Conservation (phyloP, 2,329 filamentous ascomycete genomes). For the Colletotrichum lupini region DNA sequence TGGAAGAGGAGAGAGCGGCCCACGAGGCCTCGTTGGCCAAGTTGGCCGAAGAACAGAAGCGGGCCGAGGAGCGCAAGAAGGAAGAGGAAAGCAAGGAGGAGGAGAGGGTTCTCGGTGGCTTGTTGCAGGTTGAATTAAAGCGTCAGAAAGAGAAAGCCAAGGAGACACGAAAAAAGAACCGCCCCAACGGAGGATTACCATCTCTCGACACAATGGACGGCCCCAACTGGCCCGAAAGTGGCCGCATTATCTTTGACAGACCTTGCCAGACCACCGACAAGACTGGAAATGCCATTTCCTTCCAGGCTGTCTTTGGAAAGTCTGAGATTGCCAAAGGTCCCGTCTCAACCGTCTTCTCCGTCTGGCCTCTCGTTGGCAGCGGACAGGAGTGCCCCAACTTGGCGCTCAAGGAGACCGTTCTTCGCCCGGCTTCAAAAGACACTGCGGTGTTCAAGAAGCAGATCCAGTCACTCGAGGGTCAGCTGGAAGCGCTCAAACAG, state of each 20-base stretch:
- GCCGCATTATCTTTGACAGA: conserved; percentile 73
- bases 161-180: conserved; percentile 72
- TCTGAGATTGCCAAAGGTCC: conserved; percentile 73
- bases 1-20: conserved; percentile 88
- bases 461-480: conserved; percentile 79
- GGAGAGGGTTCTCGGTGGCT: conserved; percentile 74
- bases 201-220: conserved; percentile 46
- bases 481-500: conserved; percentile 80
- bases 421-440: conserved; percentile 69
- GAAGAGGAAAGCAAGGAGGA: conserved; percentile 72
- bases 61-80: conserved; percentile 63
- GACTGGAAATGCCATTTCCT: conserved; percentile 72
- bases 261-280: conserved; percentile 72
- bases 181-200: conserved; percentile 54
- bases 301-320: conserved; percentile 78
- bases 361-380: conserved; percentile 72
- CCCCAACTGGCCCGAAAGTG: conserved; percentile 45
- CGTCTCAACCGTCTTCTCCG: conserved; percentile 76
- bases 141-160: conserved; percentile 73
- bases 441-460: conserved; percentile 76
- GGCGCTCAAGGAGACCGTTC: conserved; percentile 76
- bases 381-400: conserved; percentile 70
- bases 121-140: conserved; percentile 78
- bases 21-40: conserved; percentile 79
- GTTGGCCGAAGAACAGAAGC: conserved; percentile 66